Base-by-base conservation (phyloP, 2,329 filamentous ascomycete species). In the Stachybotrys chartarum region DNA sequence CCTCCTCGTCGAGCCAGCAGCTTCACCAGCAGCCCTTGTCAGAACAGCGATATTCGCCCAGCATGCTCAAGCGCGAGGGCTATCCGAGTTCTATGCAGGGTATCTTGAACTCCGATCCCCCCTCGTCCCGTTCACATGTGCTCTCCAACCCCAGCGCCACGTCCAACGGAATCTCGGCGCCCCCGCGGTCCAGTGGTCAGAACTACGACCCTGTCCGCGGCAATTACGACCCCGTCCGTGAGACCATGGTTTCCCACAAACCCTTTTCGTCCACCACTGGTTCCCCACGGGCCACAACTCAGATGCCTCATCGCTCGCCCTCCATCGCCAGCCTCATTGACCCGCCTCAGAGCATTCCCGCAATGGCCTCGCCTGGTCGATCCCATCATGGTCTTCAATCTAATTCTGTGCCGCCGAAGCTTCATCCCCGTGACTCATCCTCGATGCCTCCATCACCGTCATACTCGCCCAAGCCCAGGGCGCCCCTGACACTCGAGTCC, bases 261-360 rank as follows among this genome's bases (percentile, higher is more conserved):
- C 66, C 78, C 59, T 74, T 76, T 52, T 67, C 60, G 16, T 66
- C 78, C 4, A 67, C 79, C 55, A 75, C 69, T 30, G 69, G 75
- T 35, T 84, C 82, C 7, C 82, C 81, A n/a, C 75, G 78, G 50
- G 64, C 70, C 11, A 60, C 66, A n/a, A 61, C 66, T 17, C 70
- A 70, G 50, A 63, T 67, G 50, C 62, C 67, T 11, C 69, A 66
- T 54, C 70, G 64, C 45, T 97, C 93, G 5, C 92, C 93, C 1
- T 93, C 93, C 3, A 96, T 97, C 62, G 87, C 91, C 6, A 96
- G 90, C 71, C 80, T 97, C 56, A 90, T 97, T 52, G 91, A 96
- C 49, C 70, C 69, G 14, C 68, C 72, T 6, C 45, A n/a, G 16
- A 47, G 11, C 17, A 70, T 70, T 5, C 68, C 65, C 4, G 46